Evolutionary conservation across 371 early-diverging fungal species (phyloP), one percentile per base, ranked within the genome.

Genomic region (Mucor saturninus): DNA sequence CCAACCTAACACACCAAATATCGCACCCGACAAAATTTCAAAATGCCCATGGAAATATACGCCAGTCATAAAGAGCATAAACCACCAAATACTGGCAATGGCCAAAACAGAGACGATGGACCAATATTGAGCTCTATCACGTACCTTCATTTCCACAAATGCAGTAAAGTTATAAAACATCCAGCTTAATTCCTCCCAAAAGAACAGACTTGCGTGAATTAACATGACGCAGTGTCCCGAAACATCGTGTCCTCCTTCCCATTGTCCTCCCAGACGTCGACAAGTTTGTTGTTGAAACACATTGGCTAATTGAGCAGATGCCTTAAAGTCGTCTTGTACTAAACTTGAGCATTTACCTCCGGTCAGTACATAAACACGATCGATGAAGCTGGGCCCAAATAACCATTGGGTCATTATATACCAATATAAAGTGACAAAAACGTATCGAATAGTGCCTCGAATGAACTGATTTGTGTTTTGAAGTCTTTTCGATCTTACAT

Each of bases 191-290:
- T 95, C 95, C 61, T 93, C 93, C 80, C 77, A 85, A 45, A 95
- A 76, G 68, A 93, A 87, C 56, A 96, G 76, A 37, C 87, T 89
- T 15, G 92, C 82, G 69, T 95, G 96, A 30, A 93, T 86, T 64
- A 96, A 70, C 61, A 96, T 67, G 54, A 97, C 86, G 71, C 93
- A 93, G 72, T 97, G 97, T 4, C 97, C 97, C 0, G 92, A 92
- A 14, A 95, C 80, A 75, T 95, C 95, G 59, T 91, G 82, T 9
- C 93, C 93, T 38, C 89, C 90, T 13, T 61, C 32, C 94, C 95
- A 95, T 14, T 59, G 57, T 11, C 93, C 94, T 7, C 93, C 93
- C n/a, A 79, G 65, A 4, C 63, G 49, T 31, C 85, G 74, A 71
- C 95, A 94, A 4, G 66, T 63, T 4, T 67, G 62, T 37, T 77